Percentiles rank a stretch among this genome's conserved stretches.
Evolutionary conservation across 1,284 basidiomycete genomes (phyloP).

Genomic region (Sphagnurus paluster): DNA sequence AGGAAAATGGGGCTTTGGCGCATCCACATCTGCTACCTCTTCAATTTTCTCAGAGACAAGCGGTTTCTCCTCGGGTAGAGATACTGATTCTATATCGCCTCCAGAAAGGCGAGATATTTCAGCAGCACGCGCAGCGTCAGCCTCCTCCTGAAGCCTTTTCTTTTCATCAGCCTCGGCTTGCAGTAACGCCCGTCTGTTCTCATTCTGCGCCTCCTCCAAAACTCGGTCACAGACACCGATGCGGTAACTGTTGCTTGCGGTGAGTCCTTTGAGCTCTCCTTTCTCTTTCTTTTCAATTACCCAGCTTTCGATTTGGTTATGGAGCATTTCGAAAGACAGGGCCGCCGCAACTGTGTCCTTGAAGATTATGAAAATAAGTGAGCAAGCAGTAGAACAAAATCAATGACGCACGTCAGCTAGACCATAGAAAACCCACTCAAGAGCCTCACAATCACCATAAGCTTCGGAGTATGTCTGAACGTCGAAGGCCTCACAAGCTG

Average conservation of each 20-base stretch:
- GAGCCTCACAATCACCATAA: background rate
- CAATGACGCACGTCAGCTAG: conserved; percentile 3
- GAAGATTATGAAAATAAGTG: too few species aligned
- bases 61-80: background rate
- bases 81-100: background rate
- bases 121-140: conserved; percentile 4
- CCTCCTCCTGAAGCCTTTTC: conserved; percentile 1
- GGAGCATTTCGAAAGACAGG: conserved; percentile 9
- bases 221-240: conserved; percentile 1
- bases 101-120: conserved; percentile 5
- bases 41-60: conserved; percentile 1
- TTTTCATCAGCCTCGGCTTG: conserved; percentile 4
- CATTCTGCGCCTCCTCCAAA: background rate
- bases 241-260: conserved; percentile 4
- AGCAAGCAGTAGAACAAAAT: background rate
- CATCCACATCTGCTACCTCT: conserved; percentile 2
- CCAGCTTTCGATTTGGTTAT: conserved; percentile 11
- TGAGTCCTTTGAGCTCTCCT: conserved; percentile 6
- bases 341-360: conserved; percentile 13
- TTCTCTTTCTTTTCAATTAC: conserved; percentile 1
- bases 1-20: background rate
- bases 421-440: conserved; percentile 11
- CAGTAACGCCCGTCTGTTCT: conserved; percentile 1
- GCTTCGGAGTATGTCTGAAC: conserved; percentile 5
- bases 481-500: conserved; percentile 7